Evolutionary conservation across 306 rosid genomes (phyloP), one percentile per base, ranked within the genome.

Genomic region (Quercus bicolor): DNA sequence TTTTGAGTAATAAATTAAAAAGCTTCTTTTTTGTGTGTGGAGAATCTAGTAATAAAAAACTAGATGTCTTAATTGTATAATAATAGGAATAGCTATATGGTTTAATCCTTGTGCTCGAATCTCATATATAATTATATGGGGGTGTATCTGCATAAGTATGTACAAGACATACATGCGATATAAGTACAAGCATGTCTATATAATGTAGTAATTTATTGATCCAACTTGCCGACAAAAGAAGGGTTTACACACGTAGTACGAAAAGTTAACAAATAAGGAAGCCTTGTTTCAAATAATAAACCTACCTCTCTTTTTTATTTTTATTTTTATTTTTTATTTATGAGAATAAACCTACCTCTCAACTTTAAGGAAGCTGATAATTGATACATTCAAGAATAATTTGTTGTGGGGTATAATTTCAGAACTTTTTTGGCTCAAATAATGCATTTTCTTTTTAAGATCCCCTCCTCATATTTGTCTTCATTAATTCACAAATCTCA

Each of bases 391-490:
- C 90, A 79, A 72, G 88, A 82, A 82, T 82, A 78, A 77, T 81
- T 57, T 57, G 72, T 31, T 54, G 81, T 76, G 84, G 84, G 68
- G 73, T 81, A 81, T 33, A 28, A 34, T 82, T 84, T 77, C 56
- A 72, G 34, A 76, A 76, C 75, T 83, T 78, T 86, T 81, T 61
- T 78, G 82, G 81, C 85, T 79, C 77, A 75, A 77, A 87, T 86
- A 83, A 85, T 78, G 84, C 71, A 73, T 77, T 60, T 68, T 70
- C 71, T 70, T 75, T 80, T 79, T 73, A 34, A 79, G 79, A 79
- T 80, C 87, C 85, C 73, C 56, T 12, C 73, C 59, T 57, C 61
- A 80, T 40, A 40, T 40, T 40, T 40, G 75, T 73, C 29, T 71
- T 34, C 80, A 75, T 53, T 45, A 56, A 28, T 69, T 65, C 68